Percentiles rank a stretch among this genome's conserved stretches.
phyloP scores from a whole-genome alignment of 2,329 filamentous ascomycete species.

The Ophiostoma populinum region DNA sequence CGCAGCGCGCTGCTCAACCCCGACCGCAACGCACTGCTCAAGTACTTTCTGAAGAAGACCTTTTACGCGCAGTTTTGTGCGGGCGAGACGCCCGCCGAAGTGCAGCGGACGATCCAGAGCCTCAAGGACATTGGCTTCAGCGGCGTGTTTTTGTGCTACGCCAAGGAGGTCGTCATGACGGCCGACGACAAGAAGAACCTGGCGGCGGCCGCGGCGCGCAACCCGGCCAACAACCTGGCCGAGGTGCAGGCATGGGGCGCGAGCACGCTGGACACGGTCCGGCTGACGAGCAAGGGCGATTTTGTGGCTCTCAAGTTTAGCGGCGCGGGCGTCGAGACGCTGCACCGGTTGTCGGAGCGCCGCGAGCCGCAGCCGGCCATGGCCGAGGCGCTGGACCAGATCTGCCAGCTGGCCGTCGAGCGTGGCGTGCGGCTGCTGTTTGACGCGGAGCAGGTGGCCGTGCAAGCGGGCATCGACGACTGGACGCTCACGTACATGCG shows the following conservation, averaged over 20 bases:
- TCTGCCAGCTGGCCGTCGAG: slow-evolving; percentile 54
- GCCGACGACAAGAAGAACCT: slow-evolving; percentile 32
- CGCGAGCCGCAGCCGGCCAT: slow-evolving; percentile 47
- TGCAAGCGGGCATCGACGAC: slow-evolving; percentile 64
- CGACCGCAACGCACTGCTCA: slow-evolving; percentile 56
- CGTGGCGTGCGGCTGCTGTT: slow-evolving; percentile 61
- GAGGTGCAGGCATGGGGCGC: slow-evolving; percentile 57
- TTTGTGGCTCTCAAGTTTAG: slow-evolving; percentile 63
- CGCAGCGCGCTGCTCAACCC: slow-evolving; percentile 50
- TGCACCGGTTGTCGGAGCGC: slow-evolving; percentile 46
- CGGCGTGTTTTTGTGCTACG: slow-evolving; percentile 74
- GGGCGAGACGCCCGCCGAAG: slow-evolving; percentile 54
- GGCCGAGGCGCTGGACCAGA: slow-evolving; percentile 49
- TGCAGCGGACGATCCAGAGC: slow-evolving; percentile 42
- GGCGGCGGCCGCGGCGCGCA: slow-evolving; percentile 24
- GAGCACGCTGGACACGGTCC: slow-evolving; percentile 58
- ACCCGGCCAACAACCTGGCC: slow-evolving; percentile 27
- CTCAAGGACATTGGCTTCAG: slow-evolving; percentile 62
- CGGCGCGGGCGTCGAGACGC: slow-evolving; percentile 59
- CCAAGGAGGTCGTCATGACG: slow-evolving; percentile 59
- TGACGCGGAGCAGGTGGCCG: slow-evolving; percentile 67
- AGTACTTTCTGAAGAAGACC: slow-evolving; percentile 56
- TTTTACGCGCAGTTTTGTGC: slow-evolving; percentile 89
- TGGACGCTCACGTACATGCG: slow-evolving; percentile 66
- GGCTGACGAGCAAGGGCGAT: slow-evolving; percentile 51